phyloP scores from a whole-genome alignment of 2,329 filamentous ascomycete genomes.

The Trichoderma sp. region DNA sequence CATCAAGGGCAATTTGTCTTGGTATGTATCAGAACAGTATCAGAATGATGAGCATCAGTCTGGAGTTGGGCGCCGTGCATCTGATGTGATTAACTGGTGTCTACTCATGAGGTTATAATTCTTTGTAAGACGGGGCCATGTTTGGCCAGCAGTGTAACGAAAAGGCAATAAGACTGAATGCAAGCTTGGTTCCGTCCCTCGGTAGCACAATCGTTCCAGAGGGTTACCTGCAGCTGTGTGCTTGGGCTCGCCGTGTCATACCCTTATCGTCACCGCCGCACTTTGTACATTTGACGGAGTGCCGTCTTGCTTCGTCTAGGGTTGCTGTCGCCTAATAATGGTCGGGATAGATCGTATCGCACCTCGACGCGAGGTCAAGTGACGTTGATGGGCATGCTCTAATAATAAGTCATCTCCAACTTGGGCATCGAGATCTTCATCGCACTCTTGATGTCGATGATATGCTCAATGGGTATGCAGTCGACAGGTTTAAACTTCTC shows the following conservation, averaged over 20 bases:
- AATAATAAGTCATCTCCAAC: not conserved
- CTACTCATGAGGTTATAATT: too few relatives aligned
- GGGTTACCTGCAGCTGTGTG: conserved; percentile 12
- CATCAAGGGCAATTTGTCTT: too few relatives aligned
- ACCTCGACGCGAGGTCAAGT: conserved; percentile 5
- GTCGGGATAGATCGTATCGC: conserved; percentile 3
- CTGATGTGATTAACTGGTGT: too few relatives aligned
- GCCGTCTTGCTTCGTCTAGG: not conserved
- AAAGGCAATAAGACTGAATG: not conserved
- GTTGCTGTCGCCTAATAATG: not conserved
- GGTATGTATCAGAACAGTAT: not conserved
- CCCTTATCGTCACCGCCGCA: not conserved
- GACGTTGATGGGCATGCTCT: conserved; percentile 1
- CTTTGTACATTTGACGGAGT: conserved; percentile 3
- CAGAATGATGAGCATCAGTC: too few relatives aligned
- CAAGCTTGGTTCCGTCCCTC: not conserved
- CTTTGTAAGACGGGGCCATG: not conserved
- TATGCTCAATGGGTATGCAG: not conserved
- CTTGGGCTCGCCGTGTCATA: not conserved
- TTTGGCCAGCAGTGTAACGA: not conserved
- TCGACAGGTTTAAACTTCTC: conserved; percentile 9
- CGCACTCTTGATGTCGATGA: not conserved
- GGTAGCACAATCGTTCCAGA: not conserved
- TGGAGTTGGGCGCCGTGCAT: too few relatives aligned
- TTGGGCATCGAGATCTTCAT: not conserved